Base-by-base conservation (phyloP, 2,329 filamentous ascomycete genomes). In the Fonsecaea monophora region DNA sequence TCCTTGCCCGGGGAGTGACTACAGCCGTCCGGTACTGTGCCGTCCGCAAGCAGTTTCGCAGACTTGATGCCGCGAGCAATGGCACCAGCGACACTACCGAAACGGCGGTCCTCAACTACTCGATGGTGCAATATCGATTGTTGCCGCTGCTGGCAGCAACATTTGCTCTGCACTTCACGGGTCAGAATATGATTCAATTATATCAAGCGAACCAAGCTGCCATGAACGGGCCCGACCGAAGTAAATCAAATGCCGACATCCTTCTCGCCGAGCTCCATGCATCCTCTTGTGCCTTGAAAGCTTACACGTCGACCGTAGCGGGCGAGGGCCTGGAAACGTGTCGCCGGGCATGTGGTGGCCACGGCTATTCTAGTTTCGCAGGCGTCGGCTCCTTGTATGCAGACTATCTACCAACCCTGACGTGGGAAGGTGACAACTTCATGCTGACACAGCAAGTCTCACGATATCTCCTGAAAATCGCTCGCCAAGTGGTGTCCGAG, bases 361-460 rank as follows among this genome's bases (percentile, higher is more conserved):
- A 93, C 76, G 90, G 90, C 57, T 93, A 92, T 81, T 88, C 85
- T 62, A 87, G 84, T 73, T 91, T 92, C 80, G 87, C 87, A 62
- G 91, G 91, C 15, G 91, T 93, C 71, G 90, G 89, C 1, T 80
- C 84, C n/a, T 90, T 86, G 84, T 92, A 92, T 73, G 84, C 89
- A 32, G 90, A 92, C 76, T 92, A 92, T 75, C 82, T 92, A 1
- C 89, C 90, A 12, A 89, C 86, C 0, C 77, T 82, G 13, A 91
- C 89, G 7, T 91, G 88, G 87, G 90, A 92, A 76, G 90, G 90
- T 53, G 90, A 92, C 80, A 92, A 92, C 81, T 92, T 90, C 80
- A 92, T 92, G 89, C 82, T 92, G 66, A 91, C 89, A 9, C 90
- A 92, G 77, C 90, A 92, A 78, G 89, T 92, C 2, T 89, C 89